Evolutionary conservation across 148 eudicot species (phyloP).

Genomic region (Heliamphora exappendiculata): DNA sequence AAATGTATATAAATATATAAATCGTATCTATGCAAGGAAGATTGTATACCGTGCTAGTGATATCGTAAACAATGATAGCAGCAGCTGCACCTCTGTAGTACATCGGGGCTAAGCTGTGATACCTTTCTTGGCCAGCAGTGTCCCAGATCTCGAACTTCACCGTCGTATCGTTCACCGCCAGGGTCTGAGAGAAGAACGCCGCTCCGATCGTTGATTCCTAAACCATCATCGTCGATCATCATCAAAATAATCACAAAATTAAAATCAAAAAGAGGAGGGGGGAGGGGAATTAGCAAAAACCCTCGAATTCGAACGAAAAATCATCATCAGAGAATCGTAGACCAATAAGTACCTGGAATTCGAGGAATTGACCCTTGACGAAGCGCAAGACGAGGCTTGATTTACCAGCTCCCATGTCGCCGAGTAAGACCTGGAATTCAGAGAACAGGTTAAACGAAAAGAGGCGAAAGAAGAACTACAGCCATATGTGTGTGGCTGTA

Average conservation of each 20-base stretch:
- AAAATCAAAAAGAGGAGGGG: not conserved
- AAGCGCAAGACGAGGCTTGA: constrained; percentile 93
- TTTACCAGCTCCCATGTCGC: constrained; percentile 99
- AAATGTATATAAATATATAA: not conserved
- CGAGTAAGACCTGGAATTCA: constrained; percentile 63
- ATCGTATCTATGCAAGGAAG: not conserved
- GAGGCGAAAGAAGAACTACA: not conserved
- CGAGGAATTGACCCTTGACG: constrained; percentile 94
- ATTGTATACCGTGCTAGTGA: constrained; percentile 44
- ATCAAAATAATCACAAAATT: not conserved
- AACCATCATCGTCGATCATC: constrained; percentile 2
- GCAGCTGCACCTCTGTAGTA: constrained; percentile 80
- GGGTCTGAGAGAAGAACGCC: constrained; percentile 92
- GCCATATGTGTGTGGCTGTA: too few species aligned
- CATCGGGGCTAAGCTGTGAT: constrained; percentile 98
- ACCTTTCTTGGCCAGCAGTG: constrained; percentile 94
- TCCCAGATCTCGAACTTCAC: constrained; percentile 99
- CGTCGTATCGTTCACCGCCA: constrained; percentile 77
- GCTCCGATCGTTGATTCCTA: constrained; percentile 99
- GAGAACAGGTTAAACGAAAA: not conserved
- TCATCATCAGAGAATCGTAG: not conserved
- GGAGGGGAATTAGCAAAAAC: not conserved
- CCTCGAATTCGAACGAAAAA: not conserved
- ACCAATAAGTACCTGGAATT: constrained; percentile 57
- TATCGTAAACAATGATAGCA: constrained; percentile 67